phyloP scores from a whole-genome alignment of 108 stramenopile species.

The Cyclotella atomus region DNA sequence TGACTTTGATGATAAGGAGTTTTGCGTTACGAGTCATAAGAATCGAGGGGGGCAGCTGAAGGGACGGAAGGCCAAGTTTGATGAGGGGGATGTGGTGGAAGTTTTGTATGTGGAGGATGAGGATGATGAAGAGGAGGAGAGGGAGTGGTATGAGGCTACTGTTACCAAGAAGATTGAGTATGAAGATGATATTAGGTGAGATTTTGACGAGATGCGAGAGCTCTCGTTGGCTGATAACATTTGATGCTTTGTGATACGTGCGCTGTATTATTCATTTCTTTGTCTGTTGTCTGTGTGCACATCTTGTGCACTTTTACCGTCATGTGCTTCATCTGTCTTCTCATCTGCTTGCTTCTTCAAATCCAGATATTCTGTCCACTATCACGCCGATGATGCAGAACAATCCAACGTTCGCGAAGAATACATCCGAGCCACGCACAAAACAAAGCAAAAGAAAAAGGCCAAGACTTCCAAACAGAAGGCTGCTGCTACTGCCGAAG shows the following conservation, averaged over 20 bases:
- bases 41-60: conserved; percentile 71
- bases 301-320: neutral
- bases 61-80: conserved; percentile 59
- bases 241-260: neutral
- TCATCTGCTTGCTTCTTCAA: neutral
- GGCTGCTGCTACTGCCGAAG: neutral
- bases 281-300: neutral
- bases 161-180: conserved; percentile 65
- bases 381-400: conserved; percentile 66
- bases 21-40: conserved; percentile 47
- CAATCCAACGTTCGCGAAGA: conserved; percentile 73
- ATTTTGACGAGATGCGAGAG: neutral
- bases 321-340: conserved; percentile 6
- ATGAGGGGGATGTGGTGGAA: conserved; percentile 76
- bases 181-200: conserved; percentile 60
- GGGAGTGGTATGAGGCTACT: conserved; percentile 73
- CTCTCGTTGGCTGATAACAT: neutral
- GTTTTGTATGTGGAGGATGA: conserved; percentile 75
- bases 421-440: conserved; percentile 59
- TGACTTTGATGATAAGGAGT: conserved; percentile 50
- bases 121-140: conserved; percentile 48
- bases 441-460: conserved; percentile 54
- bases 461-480: conserved; percentile 37
- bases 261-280: neutral
- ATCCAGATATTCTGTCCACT: conserved; percentile 69